Conservation (phyloP, 1,284 basidiomycete genomes). For the Boletus coffeatus region DNA sequence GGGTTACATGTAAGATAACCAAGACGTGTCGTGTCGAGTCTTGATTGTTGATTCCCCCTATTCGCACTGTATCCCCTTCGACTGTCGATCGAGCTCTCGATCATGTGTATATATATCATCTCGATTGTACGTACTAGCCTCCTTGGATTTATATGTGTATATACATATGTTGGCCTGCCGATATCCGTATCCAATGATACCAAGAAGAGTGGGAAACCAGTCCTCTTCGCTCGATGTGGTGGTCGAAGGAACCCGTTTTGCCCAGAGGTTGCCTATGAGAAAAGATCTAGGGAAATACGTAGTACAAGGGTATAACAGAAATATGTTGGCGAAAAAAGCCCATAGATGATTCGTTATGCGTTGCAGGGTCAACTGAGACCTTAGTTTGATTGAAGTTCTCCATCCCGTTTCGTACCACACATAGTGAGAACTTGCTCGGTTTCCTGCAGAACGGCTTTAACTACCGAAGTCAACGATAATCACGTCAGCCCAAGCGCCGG, state of each 20-base stretch:
- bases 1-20: neutral
- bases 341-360: neutral
- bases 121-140: neutral
- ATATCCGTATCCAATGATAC: neutral
- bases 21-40: neutral
- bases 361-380: neutral
- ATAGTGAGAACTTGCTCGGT: slow-evolving; percentile 44
- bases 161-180: neutral
- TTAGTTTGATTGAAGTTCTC: slow-evolving; percentile 15
- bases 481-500: slow-evolving; percentile 9
- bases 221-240: neutral
- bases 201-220: neutral
- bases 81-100: neutral
- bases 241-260: neutral
- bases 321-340: neutral
- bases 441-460: slow-evolving; percentile 53
- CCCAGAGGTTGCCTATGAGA: neutral
- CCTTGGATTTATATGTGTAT: neutral
- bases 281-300: neutral
- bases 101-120: neutral
- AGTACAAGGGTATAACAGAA: neutral
- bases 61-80: neutral
- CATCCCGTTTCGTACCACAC: slow-evolving; percentile 41
- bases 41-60: neutral
- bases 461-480: slow-evolving; percentile 30